Base-by-base conservation (phyloP, 2,329 filamentous ascomycete genomes). In the Sarocladiaceae sp. region DNA sequence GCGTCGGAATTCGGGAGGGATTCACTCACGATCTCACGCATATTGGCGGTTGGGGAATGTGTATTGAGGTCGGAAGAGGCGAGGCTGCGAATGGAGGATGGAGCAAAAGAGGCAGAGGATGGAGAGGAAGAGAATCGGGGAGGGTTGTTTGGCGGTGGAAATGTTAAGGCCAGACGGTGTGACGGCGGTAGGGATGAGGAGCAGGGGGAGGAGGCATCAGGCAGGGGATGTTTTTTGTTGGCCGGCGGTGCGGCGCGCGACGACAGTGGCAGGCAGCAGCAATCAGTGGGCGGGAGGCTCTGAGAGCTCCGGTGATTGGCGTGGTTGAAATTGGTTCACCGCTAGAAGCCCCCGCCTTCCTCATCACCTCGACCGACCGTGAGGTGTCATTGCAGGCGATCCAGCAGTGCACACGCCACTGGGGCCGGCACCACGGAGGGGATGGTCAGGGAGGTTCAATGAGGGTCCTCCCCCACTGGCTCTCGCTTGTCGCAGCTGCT, bases 21-120 rank as follows among this genome's bases (percentile, higher is more conserved):
- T n/a, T n/a, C n/a, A 80, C 78, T 68, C 70, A 83, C 80, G 69
- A 83, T 83, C 69, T 83, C 79, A 74, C 79, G 79, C 79, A 83
- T 83, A 56, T 66, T 80, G 47, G 52, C 48, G 53, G 47, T 49
- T 56, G 50, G 24, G 48, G 43, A 45, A 48, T 51, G 46, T 55
- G 40, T 43, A 32, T 43, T 19, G 40, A 33, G 16, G 47, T 53
- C 54, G 47, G 50, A 54, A 45, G 54, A 48, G 52, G 53, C 51
- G 16, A 27, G 18, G 16, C 27, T 43, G 15, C 9, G 54, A 54
- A 55, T 56, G 54, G 57, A 54, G 53, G 40, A 12, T 32, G 12
- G 16, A 43, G 40, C 29, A 24, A 43, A 19, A 33, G 23, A 23
- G 21, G 26, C 31, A 33, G 45, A 44, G 27, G 20, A 41, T 53